These are phyloP conservation scores for Tolypocladium capitatum DNA, from an alignment of 2,329 filamentous ascomycete species.

Conservation along the genomic window DNA sequence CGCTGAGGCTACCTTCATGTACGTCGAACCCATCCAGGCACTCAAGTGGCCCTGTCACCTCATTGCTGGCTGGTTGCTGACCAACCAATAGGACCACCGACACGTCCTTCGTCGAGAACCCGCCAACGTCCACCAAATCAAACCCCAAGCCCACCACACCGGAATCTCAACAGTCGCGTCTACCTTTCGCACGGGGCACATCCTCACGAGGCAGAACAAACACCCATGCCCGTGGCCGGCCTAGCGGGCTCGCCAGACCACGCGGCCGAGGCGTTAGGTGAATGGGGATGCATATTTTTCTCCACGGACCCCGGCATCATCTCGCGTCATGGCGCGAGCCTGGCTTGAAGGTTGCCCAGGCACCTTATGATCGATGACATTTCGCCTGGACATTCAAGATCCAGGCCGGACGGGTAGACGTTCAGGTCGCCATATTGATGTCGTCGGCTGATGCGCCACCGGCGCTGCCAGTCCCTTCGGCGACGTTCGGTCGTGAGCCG, in stretches of 20 bases:
- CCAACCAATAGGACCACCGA: conserved; percentile 59
- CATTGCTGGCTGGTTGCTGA: conserved; percentile 8
- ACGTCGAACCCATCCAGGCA: conserved; percentile 17
- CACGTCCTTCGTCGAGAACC: conserved; percentile 82
- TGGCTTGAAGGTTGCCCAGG: neutral
- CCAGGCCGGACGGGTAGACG: neutral
- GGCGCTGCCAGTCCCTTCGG: conserved; percentile 3
- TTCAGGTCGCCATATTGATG: conserved; percentile 18
- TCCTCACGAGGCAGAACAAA: conserved; percentile 17
- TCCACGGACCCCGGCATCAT: neutral
- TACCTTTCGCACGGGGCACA: conserved; percentile 31
- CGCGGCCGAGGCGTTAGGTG: conserved; percentile 33
- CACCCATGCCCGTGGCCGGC: conserved; percentile 20
- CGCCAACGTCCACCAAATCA: conserved; percentile 41
- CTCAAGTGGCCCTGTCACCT: neutral
- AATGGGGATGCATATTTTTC: conserved; percentile 7
- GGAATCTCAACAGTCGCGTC: conserved; percentile 30
- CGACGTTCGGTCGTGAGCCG: conserved; percentile 58
- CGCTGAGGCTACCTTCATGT: conserved; percentile 79
- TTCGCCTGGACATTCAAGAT: neutral
- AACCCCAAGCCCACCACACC: conserved; percentile 31
- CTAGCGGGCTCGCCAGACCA: conserved; percentile 32
- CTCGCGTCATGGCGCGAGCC: neutral
- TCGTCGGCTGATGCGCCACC: conserved; percentile 11
- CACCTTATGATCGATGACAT: neutral